Percentiles rank a stretch among this genome's conserved stretches.
Evolutionary conservation across 495 filamentous ascomycete genomes (phyloP).

Genomic region (Penicillium maclennaniae): DNA sequence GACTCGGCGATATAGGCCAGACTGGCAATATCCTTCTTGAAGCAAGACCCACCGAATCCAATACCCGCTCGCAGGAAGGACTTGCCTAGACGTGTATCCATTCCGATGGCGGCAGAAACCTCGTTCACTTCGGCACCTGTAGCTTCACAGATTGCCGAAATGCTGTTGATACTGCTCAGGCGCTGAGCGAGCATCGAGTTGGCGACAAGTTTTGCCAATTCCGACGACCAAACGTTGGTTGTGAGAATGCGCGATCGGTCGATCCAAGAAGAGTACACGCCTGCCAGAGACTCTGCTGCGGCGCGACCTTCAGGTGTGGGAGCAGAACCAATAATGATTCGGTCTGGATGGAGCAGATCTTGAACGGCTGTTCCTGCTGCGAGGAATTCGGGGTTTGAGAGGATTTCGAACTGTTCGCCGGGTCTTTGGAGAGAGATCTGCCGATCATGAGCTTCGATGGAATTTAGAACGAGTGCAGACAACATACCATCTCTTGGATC

Average conservation of each 20-base stretch:
- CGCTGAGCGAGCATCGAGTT: conserved; percentile 79
- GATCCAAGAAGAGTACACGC: conserved; percentile 68
- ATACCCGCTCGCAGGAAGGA: conserved; percentile 67
- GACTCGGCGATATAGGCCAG: conserved; percentile 69
- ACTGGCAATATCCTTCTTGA: conserved; percentile 76
- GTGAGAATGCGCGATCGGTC: conserved; percentile 58
- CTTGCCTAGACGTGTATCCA: conserved; percentile 63
- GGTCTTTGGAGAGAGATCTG: conserved; percentile 14
- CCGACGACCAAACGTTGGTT: conserved; percentile 72
- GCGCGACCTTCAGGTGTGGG: conserved; percentile 47
- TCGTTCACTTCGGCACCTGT: conserved; percentile 71
- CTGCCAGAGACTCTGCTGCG: conserved; percentile 57
- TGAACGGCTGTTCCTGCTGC: conserved; percentile 71
- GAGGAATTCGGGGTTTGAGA: conserved; percentile 79
- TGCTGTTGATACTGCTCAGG: conserved; percentile 75
- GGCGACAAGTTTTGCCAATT: conserved; percentile 71
- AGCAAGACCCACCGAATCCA: conserved; percentile 71
- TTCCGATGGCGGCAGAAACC: conserved; percentile 61
- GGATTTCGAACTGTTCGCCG: conserved; percentile 66
- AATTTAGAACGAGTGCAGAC: not conserved
- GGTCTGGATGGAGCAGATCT: conserved; percentile 63
- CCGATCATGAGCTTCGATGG: not conserved
- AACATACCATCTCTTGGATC: conserved; percentile 58
- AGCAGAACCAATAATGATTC: conserved; percentile 68
- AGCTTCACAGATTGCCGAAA: conserved; percentile 72